A percentile compares a stretch with the other conserved stretches of the same genome.
Conservation (phyloP, 495 filamentous ascomycete genomes). For the Aspergillus heteromorphus region DNA sequence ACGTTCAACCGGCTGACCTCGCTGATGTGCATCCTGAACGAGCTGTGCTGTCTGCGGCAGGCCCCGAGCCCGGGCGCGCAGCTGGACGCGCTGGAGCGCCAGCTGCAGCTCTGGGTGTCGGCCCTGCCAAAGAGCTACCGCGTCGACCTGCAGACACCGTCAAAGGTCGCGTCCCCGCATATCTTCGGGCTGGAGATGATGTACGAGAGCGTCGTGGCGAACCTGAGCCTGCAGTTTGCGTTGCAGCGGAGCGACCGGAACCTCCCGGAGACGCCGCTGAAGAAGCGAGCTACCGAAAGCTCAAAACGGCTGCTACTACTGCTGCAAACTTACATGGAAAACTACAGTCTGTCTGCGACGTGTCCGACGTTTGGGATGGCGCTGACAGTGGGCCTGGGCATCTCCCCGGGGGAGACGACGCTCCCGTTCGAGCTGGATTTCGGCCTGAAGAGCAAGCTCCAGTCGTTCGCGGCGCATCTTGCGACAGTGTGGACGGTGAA, state of each 20-base stretch:
- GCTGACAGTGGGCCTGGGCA: slow-evolving; percentile 24
- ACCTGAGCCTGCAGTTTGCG: slow-evolving; percentile 28
- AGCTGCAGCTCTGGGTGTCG: slow-evolving; percentile 33
- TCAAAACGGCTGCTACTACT: slow-evolving; percentile 29
- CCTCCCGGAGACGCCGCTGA: slow-evolving; percentile 19
- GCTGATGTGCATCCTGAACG: slow-evolving; percentile 42
- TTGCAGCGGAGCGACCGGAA: slow-evolving; percentile 23
- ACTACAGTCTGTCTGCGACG: slow-evolving; percentile 34
- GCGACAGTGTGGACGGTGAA: slow-evolving; percentile 26
- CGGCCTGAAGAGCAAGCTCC: slow-evolving; percentile 26
- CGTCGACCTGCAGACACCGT: slow-evolving; percentile 26
- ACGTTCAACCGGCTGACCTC: slow-evolving; percentile 54
- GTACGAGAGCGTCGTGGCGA: slow-evolving; percentile 29
- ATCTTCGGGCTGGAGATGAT: slow-evolving; percentile 38
- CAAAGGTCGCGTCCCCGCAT: slow-evolving; percentile 29
- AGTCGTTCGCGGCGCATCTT: slow-evolving; percentile 30
- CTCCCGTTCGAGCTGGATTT: slow-evolving; percentile 23
- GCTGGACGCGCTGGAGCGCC: slow-evolving; percentile 31
- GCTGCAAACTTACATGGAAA: slow-evolving; percentile 34
- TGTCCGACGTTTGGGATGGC: slow-evolving; percentile 33
- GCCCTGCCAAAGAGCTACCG: slow-evolving; percentile 31
- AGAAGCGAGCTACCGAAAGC: slow-evolving; percentile 26
- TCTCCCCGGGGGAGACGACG: not conserved
- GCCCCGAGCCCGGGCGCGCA: slow-evolving; percentile 23
- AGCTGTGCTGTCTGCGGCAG: slow-evolving; percentile 30